A percentile compares a stretch with the other conserved stretches of the same genome.
Conservation (phyloP, 1,284 basidiomycete genomes). For the Naganishia cerealis region DNA sequence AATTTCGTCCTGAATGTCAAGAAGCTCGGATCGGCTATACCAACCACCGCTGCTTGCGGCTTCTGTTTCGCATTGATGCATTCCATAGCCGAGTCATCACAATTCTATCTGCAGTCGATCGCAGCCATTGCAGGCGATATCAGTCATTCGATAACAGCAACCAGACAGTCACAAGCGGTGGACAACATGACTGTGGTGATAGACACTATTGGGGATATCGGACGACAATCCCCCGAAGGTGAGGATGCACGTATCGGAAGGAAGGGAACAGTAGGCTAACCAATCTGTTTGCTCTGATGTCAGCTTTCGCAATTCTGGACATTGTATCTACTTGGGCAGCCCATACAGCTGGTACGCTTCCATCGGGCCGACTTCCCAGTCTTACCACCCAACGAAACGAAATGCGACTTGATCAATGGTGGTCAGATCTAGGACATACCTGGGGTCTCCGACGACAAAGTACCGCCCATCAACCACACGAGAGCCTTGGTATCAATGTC, state of each 20-base stretch:
- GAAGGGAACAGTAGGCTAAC: not conserved
- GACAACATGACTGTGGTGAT: constrained; percentile 53
- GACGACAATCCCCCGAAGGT: constrained; percentile 50
- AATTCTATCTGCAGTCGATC: constrained; percentile 55
- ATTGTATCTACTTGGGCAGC: constrained; percentile 33
- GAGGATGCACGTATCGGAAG: constrained; percentile 34
- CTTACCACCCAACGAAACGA: constrained; percentile 22
- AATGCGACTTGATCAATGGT: constrained; percentile 32
- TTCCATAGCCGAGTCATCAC: constrained; percentile 55
- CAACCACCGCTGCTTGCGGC: constrained; percentile 46
- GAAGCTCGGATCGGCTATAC: constrained; percentile 47
- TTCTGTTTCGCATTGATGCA: constrained; percentile 57
- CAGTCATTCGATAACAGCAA: constrained; percentile 40
- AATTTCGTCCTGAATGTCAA: constrained; percentile 50
- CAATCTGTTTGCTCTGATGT: not conserved
- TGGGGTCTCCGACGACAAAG: constrained; percentile 30
- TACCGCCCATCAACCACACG: constrained; percentile 2
- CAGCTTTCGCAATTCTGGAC: constrained; percentile 31
- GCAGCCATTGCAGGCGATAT: constrained; percentile 37
- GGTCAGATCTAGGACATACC: constrained; percentile 21
- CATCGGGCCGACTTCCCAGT: constrained; percentile 24
- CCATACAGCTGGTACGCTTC: constrained; percentile 19
- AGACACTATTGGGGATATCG: constrained; percentile 46
- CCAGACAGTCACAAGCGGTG: constrained; percentile 51
- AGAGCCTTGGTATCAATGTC: not conserved